Evolutionary conservation across 371 early-diverging fungal species (phyloP).

Genomic region (Zopfochytrium polystomum): DNA sequence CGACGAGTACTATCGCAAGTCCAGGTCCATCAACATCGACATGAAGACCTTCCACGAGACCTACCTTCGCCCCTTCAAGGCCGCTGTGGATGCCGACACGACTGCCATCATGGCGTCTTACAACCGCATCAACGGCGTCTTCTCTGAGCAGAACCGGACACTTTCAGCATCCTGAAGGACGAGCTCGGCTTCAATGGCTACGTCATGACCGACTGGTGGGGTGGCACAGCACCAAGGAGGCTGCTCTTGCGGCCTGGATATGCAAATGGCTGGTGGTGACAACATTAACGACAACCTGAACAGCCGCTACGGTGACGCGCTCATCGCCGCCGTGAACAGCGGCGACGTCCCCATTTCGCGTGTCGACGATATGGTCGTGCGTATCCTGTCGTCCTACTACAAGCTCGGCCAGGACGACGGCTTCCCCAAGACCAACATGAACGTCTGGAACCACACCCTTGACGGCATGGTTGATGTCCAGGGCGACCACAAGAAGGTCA

Average conservation of each 20-base stretch:
- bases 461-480: conserved; percentile 36
- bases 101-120: conserved; percentile 58
- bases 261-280: conserved; percentile 62
- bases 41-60: conserved; percentile 57
- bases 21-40: conserved; percentile 37
- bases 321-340: conserved; percentile 15
- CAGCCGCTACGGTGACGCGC: conserved; percentile 25
- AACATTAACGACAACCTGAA: too few relatives aligned
- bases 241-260: too few relatives aligned
- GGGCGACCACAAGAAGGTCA: too few relatives aligned
- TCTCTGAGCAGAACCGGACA: conserved; percentile 51
- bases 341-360: conserved; percentile 26
- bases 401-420: conserved; percentile 12
- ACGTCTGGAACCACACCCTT: neutral
- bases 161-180: conserved; percentile 47
- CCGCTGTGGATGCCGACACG: conserved; percentile 53
- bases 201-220: conserved; percentile 42
- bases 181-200: conserved; percentile 37
- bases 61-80: conserved; percentile 56
- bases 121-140: conserved; percentile 49
- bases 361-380: too few relatives aligned
- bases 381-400: conserved; percentile 58
- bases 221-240: too few relatives aligned
- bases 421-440: conserved; percentile 44
- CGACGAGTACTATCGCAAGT: conserved; percentile 39